These are phyloP conservation scores for Botrytis squamosa DNA, from an alignment of 2,329 filamentous ascomycete species.

Conservation along the genomic window DNA sequence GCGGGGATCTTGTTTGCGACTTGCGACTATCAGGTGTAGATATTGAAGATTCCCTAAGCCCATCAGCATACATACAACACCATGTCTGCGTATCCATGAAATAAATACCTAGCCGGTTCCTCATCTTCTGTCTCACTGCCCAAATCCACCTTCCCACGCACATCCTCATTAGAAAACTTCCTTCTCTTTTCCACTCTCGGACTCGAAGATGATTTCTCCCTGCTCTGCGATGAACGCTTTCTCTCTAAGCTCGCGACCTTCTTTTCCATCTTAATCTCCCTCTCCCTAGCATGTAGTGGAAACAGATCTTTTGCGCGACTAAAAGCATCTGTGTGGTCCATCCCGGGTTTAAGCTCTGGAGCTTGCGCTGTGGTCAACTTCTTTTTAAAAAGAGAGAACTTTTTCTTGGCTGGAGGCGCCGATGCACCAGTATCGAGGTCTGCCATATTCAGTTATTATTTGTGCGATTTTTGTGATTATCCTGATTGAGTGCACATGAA, in stretches of 20 bases:
- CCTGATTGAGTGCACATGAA: neutral
- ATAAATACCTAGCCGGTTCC: conserved; percentile 8
- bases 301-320: conserved; percentile 49
- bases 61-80: conserved; percentile 6
- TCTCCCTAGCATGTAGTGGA: conserved; percentile 45
- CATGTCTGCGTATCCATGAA: neutral
- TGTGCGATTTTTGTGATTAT: neutral
- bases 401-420: conserved; percentile 28
- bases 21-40: conserved; percentile 28
- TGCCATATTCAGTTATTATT: conserved; percentile 8
- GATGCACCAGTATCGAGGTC: conserved; percentile 9
- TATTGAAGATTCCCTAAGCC: conserved; percentile 29
- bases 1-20: conserved; percentile 21
- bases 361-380: conserved; percentile 47
- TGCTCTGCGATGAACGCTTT: conserved; percentile 30
- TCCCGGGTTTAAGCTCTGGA: conserved; percentile 39
- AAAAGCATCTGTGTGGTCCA: conserved; percentile 46
- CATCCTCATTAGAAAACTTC: conserved; percentile 26
- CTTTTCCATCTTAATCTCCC: conserved; percentile 41
- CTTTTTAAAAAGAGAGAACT: conserved; percentile 52
- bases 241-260: conserved; percentile 31
- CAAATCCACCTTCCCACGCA: conserved; percentile 24
- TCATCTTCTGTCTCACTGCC: conserved; percentile 22
- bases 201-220: conserved; percentile 29
- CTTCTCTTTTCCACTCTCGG: conserved; percentile 33